phyloP scores from a whole-genome alignment of 2,329 filamentous ascomycete genomes.

The Fonsecaea pedrosoi region DNA sequence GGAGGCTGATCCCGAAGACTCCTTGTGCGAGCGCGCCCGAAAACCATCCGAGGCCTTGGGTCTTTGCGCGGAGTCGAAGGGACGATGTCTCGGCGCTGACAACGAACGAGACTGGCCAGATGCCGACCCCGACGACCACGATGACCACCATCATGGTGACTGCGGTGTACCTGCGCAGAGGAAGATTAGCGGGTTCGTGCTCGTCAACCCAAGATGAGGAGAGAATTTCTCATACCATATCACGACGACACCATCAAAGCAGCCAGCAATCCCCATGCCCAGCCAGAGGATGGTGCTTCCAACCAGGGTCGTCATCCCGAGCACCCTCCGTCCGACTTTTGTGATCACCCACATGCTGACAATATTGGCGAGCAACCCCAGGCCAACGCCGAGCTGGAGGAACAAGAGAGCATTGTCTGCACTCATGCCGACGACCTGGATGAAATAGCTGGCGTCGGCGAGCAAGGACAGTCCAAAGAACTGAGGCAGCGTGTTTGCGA shows the following conservation, averaged over 20 bases:
- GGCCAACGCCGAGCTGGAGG: constrained; percentile 54
- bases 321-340: constrained; percentile 49
- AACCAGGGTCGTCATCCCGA: constrained; percentile 48
- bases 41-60: constrained; percentile 52
- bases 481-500: constrained; percentile 53
- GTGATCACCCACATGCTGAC: constrained; percentile 55
- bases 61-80: constrained; percentile 48
- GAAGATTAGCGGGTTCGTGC: neutral
- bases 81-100: constrained; percentile 47
- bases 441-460: constrained; percentile 52
- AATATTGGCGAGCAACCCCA: constrained; percentile 56
- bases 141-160: constrained; percentile 56
- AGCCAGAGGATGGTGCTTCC: constrained; percentile 51
- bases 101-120: constrained; percentile 49
- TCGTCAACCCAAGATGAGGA: neutral
- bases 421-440: constrained; percentile 46
- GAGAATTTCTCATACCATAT: constrained; percentile 47
- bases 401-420: constrained; percentile 49
- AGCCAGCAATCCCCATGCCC: constrained; percentile 57
- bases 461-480: constrained; percentile 57
- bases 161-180: constrained; percentile 48
- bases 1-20: constrained; percentile 56
- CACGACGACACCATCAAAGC: constrained; percentile 48
- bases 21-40: constrained; percentile 51
- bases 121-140: constrained; percentile 46